phyloP scores from a whole-genome alignment of 441 rosid species.

The Gossypium schwendimanii region DNA sequence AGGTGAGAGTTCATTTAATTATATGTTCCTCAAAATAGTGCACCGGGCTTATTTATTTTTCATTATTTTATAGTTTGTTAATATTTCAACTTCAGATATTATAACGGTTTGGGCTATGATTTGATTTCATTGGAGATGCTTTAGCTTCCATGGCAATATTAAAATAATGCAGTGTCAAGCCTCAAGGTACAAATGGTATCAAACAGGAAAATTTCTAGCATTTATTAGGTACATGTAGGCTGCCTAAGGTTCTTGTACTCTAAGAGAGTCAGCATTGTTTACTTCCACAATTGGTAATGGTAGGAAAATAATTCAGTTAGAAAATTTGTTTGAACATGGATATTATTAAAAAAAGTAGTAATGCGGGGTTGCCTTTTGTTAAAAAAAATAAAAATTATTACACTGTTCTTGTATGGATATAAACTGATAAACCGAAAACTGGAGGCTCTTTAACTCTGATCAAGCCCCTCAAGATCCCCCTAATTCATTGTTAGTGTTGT shows the following conservation, averaged over 20 bases:
- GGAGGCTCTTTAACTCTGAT: neutral
- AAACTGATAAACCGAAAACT: neutral
- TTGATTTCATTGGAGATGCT: neutral
- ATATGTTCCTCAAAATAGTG: neutral
- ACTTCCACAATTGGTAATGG: neutral
- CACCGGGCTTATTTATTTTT: neutral
- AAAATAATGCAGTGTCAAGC: neutral
- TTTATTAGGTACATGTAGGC: neutral
- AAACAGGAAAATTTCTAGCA: conserved; percentile 1
- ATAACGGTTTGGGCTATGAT: neutral
- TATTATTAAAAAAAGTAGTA: neutral
- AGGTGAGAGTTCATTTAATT: conserved; percentile 39
- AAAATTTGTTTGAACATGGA: neutral
- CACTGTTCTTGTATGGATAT: neutral
- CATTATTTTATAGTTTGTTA: neutral
- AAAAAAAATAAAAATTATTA: neutral
- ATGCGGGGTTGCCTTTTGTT: neutral
- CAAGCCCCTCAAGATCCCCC: neutral
- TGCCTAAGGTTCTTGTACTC: neutral
- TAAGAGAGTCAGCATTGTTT: neutral
- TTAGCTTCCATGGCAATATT: neutral
- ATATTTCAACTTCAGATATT: neutral
- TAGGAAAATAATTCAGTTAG: neutral
- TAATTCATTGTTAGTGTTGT: neutral
- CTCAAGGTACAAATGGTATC: neutral